Conservation (phyloP, 1,284 basidiomycete genomes). For the Cryptococcus sp. region DNA sequence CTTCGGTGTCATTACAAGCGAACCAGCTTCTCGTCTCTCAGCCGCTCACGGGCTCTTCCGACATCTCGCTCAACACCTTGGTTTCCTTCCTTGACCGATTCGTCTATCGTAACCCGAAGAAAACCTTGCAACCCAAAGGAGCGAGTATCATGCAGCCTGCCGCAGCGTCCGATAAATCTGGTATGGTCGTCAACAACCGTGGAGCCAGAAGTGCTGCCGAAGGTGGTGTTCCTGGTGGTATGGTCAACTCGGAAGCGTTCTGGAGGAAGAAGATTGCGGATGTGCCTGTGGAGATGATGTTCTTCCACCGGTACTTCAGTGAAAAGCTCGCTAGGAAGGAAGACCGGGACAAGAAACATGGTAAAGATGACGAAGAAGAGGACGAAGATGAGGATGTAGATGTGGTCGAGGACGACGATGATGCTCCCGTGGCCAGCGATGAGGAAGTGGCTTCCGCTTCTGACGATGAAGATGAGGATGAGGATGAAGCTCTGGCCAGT, state of each 20-base stretch:
- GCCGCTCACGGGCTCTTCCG: constrained; percentile 73
- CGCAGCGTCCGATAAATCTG: constrained; percentile 64
- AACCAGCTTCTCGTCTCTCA: constrained; percentile 71
- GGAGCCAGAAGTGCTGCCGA: constrained; percentile 59
- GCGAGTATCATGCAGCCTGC: constrained; percentile 95
- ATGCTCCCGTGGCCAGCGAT: constrained; percentile 38
- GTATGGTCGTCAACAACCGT: constrained; percentile 67
- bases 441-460: constrained; percentile 30
- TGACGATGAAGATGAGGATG: constrained; percentile 43
- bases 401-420: constrained; percentile 40
- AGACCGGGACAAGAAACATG: constrained; percentile 57
- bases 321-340: constrained; percentile 59
- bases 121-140: constrained; percentile 67
- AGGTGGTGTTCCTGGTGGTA: constrained; percentile 34
- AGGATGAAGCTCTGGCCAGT: constrained; percentile 34
- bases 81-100: constrained; percentile 86
- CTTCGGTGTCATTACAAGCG: constrained; percentile 83
- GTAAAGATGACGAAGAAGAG: constrained; percentile 38
- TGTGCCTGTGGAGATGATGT: constrained; percentile 76
- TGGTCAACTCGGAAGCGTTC: constrained; percentile 78
- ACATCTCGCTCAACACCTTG: constrained; percentile 89
- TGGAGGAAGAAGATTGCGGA: constrained; percentile 71
- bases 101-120: constrained; percentile 96
- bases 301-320: constrained; percentile 60
- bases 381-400: constrained; percentile 33